Percentiles rank a stretch among this genome's conserved stretches.
phyloP scores from a whole-genome alignment of 2,329 filamentous ascomycete genomes.

The Clarireedia sp. region DNA sequence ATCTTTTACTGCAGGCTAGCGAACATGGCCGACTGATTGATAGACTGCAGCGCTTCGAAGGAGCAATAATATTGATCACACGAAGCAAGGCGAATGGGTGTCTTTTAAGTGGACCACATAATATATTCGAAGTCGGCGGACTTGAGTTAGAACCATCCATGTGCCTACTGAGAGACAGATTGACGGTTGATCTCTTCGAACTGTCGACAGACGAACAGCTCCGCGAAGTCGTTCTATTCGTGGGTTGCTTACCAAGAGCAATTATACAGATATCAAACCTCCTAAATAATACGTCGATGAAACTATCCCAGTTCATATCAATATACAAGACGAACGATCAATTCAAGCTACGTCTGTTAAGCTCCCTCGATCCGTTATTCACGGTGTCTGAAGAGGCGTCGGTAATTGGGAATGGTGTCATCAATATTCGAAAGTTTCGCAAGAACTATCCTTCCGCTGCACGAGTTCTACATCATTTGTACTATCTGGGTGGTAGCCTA shows the following conservation, averaged over 20 bases:
- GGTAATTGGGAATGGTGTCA: conserved; percentile 19
- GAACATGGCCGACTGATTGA: conserved; percentile 13
- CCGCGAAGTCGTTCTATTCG: conserved; percentile 13
- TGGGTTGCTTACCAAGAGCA: conserved; percentile 18
- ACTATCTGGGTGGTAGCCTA: conserved; percentile 18
- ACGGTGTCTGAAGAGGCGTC: conserved; percentile 13
- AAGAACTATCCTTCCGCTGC: conserved; percentile 10
- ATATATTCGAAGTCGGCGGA: conserved; percentile 17
- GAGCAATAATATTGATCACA: conserved; percentile 18
- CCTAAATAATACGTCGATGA: conserved; percentile 22
- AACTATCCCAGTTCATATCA: conserved; percentile 19
- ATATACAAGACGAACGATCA: conserved; percentile 18
- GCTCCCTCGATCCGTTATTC: conserved; percentile 16
- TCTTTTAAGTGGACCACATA: conserved; percentile 15
- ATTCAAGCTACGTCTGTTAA: conserved; percentile 20
- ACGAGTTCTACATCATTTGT: conserved; percentile 19
- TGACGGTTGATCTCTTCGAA: conserved; percentile 10
- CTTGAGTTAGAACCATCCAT: conserved; percentile 18
- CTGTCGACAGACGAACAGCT: conserved; percentile 15
- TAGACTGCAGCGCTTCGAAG: conserved; percentile 15
- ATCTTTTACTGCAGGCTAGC: conserved; percentile 4
- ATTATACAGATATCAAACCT: conserved; percentile 20
- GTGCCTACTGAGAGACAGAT: conserved; percentile 13
- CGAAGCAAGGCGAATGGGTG: conserved; percentile 18
- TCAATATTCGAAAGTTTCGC: conserved; percentile 18